Evolutionary conservation across 805 yeast genomes (phyloP).

Genomic region (Yamadazyma laniorum): DNA sequence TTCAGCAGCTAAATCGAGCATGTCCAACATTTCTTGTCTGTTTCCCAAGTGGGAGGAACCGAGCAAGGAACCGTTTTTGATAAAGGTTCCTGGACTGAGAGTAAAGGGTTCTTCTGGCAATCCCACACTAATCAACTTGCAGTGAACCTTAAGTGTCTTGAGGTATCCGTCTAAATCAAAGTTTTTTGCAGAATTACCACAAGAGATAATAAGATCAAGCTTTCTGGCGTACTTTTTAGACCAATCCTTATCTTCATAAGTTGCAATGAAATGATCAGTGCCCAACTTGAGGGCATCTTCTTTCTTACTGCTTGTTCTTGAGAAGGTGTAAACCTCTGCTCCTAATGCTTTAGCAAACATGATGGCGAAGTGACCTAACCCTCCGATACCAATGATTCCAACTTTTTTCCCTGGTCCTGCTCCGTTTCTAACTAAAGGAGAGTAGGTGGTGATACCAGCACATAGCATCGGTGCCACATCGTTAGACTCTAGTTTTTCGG

Average conservation of each 20-base stretch:
- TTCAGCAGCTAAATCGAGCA: slow-evolving; percentile 39
- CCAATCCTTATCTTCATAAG: slow-evolving; percentile 48
- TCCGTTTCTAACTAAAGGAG: slow-evolving; percentile 49
- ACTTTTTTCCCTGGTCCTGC: slow-evolving; percentile 41
- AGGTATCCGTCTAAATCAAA: slow-evolving; percentile 54
- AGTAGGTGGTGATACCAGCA: slow-evolving; percentile 55
- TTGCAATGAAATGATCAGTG: slow-evolving; percentile 42
- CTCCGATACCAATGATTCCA: slow-evolving; percentile 66
- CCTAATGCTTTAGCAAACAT: slow-evolving; percentile 62
- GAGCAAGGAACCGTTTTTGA: slow-evolving; percentile 28
- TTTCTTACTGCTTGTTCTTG: slow-evolving; percentile 27
- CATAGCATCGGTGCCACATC: slow-evolving; percentile 55
- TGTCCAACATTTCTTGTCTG: slow-evolving; percentile 33
- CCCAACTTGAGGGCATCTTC: slow-evolving; percentile 33
- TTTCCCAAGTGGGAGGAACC: slow-evolving; percentile 36
- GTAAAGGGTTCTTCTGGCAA: slow-evolving; percentile 23
- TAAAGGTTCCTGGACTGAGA: slow-evolving; percentile 25
- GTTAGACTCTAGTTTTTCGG: slow-evolving; percentile 41
- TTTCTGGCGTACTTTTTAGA: slow-evolving; percentile 22
- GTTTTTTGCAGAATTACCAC: slow-evolving; percentile 51
- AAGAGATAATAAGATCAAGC: slow-evolving; percentile 53
- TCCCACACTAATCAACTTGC: slow-evolving; percentile 26
- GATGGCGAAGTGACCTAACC: slow-evolving; percentile 63
- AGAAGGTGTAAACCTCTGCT: slow-evolving; percentile 38
- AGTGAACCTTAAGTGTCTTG: slow-evolving; percentile 24